A percentile compares a stretch with the other conserved stretches of the same genome.
These are phyloP conservation scores for Calonectria crousiana DNA, from an alignment of 2,329 filamentous ascomycete genomes.

Conservation along the genomic window DNA sequence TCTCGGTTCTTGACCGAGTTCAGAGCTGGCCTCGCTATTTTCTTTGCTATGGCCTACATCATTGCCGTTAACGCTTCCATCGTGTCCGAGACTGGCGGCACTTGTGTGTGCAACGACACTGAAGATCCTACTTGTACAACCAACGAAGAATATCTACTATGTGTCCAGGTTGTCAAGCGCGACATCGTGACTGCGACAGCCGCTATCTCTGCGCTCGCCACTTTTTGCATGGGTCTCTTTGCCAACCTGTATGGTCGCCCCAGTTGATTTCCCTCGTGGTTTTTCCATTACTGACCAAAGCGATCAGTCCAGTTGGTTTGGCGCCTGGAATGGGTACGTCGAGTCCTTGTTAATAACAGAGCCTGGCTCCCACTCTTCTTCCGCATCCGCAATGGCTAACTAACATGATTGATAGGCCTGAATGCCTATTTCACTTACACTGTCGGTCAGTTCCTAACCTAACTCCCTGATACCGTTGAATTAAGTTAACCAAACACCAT, in stretches of 20 bases:
- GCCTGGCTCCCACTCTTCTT: background rate
- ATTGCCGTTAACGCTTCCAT: slow-evolving; percentile 66
- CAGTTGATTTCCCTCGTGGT: background rate
- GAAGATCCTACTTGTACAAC: slow-evolving; percentile 64
- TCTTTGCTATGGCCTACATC: slow-evolving; percentile 73
- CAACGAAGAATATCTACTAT: slow-evolving; percentile 73
- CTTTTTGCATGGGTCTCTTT: slow-evolving; percentile 86
- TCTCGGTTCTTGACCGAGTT: slow-evolving; percentile 87
- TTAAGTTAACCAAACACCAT: background rate
- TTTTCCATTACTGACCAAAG: slow-evolving; percentile 10
- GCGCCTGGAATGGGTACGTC: slow-evolving; percentile 58
- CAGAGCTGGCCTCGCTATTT: slow-evolving; percentile 84
- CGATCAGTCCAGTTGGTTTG: slow-evolving; percentile 50
- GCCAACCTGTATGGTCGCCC: slow-evolving; percentile 73
- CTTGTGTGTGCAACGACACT: slow-evolving; percentile 76
- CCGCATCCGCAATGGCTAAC: slow-evolving; percentile 16
- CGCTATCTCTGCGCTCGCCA: slow-evolving; percentile 81
- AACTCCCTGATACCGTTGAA: background rate
- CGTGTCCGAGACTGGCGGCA: slow-evolving; percentile 76
- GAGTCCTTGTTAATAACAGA: background rate
- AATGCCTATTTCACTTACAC: slow-evolving; percentile 91
- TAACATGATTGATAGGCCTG: slow-evolving; percentile 58
- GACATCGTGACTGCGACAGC: slow-evolving; percentile 89
- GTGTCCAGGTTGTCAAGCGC: slow-evolving; percentile 73
- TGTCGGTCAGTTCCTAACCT: slow-evolving; percentile 46